Evolutionary conservation across 768 basidiomycete genomes (phyloP), one percentile per base, ranked within the genome.

Genomic region (Russula ochroleuca): DNA sequence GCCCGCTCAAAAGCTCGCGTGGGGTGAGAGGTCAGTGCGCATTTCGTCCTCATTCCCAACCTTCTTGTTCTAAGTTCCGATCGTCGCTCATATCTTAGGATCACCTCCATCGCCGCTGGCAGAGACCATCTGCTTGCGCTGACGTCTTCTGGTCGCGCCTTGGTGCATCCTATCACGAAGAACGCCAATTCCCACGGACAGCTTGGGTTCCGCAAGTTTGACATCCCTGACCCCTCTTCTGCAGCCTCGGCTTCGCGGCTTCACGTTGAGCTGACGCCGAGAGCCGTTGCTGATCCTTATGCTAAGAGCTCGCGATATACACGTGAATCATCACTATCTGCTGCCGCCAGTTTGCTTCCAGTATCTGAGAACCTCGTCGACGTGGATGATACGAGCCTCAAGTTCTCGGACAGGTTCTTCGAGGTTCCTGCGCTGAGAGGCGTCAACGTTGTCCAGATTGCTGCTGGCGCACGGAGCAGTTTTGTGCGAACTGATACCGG

Each of bases 171-270:
- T 0, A 78, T 91, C 48, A 83, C 83, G 66, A 83, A 84, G 66
- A 73, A 80, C 10, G 94, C 89, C 33, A 98, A 98, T 74, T 76
- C 81, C 1, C 83, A 85, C 71, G 90, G 91, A 1, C 94, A 97
- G 72, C 84, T 98, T 9, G 94, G 94, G 8, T 80, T 90, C 68
- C 83, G 85, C 33, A 83, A 83, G 65, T 80, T 87, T 54, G 76
- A 83, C 55, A 78, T 89, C 2, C 73, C 73, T 35, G 75, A 78
- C 65, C 70, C 70, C 61, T 53, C 71, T 40, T 70, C 70, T 57
- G 66, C 63, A 57, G 70, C 64, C 53, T 72, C 59, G 64, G 49
- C 33, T 25, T 51, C 78, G 5, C 78, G 78, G 57, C 68, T 83
- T 17, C 69, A 77, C 17, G 76, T 85, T 14, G 83, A 86, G 67